These are phyloP conservation scores for Neurospora crassa DNA, from an alignment of 2,329 filamentous ascomycete species.

Conservation along the genomic window DNA sequence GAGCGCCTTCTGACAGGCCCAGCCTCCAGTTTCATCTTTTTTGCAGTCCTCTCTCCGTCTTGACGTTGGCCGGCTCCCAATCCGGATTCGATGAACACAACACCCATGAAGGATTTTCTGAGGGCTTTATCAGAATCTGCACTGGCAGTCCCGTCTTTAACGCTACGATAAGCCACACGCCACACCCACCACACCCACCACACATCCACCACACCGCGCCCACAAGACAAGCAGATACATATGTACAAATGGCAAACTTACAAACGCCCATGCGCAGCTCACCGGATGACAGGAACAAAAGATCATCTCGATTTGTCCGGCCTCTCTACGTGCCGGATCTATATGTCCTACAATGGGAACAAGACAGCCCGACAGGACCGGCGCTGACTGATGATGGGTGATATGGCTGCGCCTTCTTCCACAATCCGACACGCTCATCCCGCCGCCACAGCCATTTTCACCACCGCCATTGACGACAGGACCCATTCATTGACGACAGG, in stretches of 20 bases:
- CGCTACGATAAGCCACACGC: neutral
- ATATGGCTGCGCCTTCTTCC: neutral
- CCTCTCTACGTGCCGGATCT: neutral
- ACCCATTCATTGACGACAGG: neutral
- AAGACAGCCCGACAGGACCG: neutral
- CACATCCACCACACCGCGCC: neutral
- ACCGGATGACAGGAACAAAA: neutral
- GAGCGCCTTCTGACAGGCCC: neutral
- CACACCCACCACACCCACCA: neutral
- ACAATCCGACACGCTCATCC: neutral
- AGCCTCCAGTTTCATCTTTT: neutral
- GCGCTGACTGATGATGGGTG: neutral
- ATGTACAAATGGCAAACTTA: too few species aligned
- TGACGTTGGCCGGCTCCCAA: neutral
- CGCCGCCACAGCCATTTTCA: neutral
- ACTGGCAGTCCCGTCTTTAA: neutral
- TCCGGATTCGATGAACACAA: neutral
- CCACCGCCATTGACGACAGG: neutral
- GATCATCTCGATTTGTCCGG: neutral
- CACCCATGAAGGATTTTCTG: neutral
- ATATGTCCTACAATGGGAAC: neutral
- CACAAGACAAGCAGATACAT: neutral
- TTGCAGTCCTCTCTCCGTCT: neutral
- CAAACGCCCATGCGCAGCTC: neutral
- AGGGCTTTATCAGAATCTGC: neutral